phyloP scores from a whole-genome alignment of 2,329 filamentous ascomycete species.

The Neophaeococcomyces mojaviensis region DNA sequence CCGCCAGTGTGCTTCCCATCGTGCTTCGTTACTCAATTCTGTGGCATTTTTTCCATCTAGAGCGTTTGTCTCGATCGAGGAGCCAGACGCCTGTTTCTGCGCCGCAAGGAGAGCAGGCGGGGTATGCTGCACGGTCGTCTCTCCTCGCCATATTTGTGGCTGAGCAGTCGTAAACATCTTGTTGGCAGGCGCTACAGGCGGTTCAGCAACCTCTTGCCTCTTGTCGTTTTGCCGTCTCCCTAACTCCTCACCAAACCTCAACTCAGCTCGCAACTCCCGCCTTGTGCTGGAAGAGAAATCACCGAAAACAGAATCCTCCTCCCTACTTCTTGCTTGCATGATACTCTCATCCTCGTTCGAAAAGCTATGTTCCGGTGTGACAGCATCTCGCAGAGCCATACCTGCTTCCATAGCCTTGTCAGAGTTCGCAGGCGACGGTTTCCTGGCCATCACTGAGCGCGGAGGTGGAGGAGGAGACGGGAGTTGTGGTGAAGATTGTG shows the following conservation, averaged over 20 bases:
- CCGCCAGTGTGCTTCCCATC: constrained; percentile 37
- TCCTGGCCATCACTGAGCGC: constrained; percentile 11
- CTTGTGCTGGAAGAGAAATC: constrained; percentile 32
- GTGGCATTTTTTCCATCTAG: constrained; percentile 3
- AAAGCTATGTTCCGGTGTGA: constrained; percentile 27
- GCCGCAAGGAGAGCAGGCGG: neutral
- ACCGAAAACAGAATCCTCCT: constrained; percentile 14
- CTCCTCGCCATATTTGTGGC: constrained; percentile 12
- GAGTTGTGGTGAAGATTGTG: constrained; percentile 20
- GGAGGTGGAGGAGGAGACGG: constrained; percentile 16
- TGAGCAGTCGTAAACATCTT: neutral
- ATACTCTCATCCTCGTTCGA: neutral
- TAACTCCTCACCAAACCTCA: constrained; percentile 37
- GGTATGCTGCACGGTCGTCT: constrained; percentile 11
- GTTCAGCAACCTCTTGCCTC: no score
- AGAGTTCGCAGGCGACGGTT: constrained; percentile 23
- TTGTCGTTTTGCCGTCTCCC: constrained; percentile 27
- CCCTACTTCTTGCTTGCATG: neutral
- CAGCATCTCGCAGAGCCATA: constrained; percentile 30
- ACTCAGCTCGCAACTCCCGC: constrained; percentile 34
- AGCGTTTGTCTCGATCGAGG: neutral
- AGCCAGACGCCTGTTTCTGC: neutral
- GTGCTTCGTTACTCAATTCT: neutral
- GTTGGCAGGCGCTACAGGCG: neutral
- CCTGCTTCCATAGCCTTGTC: constrained; percentile 31